phyloP scores from a whole-genome alignment of 441 rosid species.

The Erodium moschatum region DNA sequence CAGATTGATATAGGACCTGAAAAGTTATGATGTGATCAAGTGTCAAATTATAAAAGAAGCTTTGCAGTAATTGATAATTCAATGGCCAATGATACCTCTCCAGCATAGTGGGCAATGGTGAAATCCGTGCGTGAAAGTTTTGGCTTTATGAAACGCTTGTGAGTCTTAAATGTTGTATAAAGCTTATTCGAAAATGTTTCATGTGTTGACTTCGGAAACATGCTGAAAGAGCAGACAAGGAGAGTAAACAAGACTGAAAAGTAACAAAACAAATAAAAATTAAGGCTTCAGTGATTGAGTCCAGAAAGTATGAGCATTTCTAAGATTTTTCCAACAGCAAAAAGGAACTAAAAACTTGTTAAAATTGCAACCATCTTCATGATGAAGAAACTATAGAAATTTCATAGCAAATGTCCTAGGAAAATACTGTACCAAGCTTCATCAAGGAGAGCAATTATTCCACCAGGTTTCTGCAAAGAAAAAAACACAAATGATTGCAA shows the following conservation, averaged over 20 bases:
- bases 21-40: slow-evolving; percentile 13
- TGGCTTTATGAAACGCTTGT: slow-evolving; percentile 93
- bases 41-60: slow-evolving; percentile 11
- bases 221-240: slow-evolving; percentile 39
- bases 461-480: slow-evolving; percentile 85
- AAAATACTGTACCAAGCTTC: slow-evolving; percentile 76
- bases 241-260: slow-evolving; percentile 16
- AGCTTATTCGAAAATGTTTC: slow-evolving; percentile 94
- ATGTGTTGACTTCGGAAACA: slow-evolving; percentile 99
- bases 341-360: slow-evolving; percentile 1
- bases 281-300: slow-evolving; percentile 11
- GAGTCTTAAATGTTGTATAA: slow-evolving; percentile 77
- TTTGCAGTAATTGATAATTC: neutral
- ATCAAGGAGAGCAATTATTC: slow-evolving; percentile 86
- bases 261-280: slow-evolving; percentile 3
- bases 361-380: neutral
- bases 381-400: slow-evolving; percentile 9
- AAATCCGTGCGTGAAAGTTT: slow-evolving; percentile 94
- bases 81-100: slow-evolving; percentile 50
- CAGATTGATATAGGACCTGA: slow-evolving; percentile 89
- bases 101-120: slow-evolving; percentile 85
- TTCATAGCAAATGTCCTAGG: slow-evolving; percentile 1
- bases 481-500: slow-evolving; percentile 8
- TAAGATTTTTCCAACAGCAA: neutral
- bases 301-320: neutral